Base-by-base conservation (phyloP, 768 basidiomycete genomes). In the Rhodotorula babjevae region DNA sequence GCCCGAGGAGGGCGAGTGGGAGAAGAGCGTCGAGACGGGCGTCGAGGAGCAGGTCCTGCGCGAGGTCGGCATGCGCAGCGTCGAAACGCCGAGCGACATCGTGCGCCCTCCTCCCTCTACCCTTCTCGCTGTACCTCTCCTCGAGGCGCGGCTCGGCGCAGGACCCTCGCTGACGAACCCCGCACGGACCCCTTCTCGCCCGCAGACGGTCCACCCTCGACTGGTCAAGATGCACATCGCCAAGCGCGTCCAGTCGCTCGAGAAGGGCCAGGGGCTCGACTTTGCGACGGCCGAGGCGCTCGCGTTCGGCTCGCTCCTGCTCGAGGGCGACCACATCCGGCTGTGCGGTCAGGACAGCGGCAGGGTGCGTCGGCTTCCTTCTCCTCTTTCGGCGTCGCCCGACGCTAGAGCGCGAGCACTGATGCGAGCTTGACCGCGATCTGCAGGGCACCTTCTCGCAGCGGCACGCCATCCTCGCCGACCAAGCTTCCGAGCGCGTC, bases 321-420 rank as follows among this genome's bases (percentile, higher is more conserved):
- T 86, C 4, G 89, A 92, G 64, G 91, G 91, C 2, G 87, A 84
- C 73, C 90, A 94, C 78, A 85, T 96, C 16, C 86, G 93, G 25
- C 91, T 96, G 46, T 93, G 92, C 3, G 93, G 93, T 14, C 93
- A 96, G 80, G 93, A 95, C 79, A 91, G 93, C 0, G 93, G 93
- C 0, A 81, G 93, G 52, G 93, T 93, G 5, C 93, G 92, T 92
- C 63, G 84, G 9, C 36, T 89, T 86, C 33, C 12, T 15, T 36
- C 27, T 14, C 36, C 50, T 27, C 27, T 23, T 27, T 14, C 11
- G 23, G 27, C 44, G 11, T 11, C 11, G 85, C 59, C 25, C 82
- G 71, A 29, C 12, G 12, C 12, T 3, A 31, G 23, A 56, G n/a
- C 47, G 59, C 52, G 36, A 44, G n/a, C n/a, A n/a, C n/a, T n/a